Percentiles rank a stretch among this genome's conserved stretches.
phyloP scores from a whole-genome alignment of 2,329 filamentous ascomycete genomes.

The Malbranchea zuffiana region DNA sequence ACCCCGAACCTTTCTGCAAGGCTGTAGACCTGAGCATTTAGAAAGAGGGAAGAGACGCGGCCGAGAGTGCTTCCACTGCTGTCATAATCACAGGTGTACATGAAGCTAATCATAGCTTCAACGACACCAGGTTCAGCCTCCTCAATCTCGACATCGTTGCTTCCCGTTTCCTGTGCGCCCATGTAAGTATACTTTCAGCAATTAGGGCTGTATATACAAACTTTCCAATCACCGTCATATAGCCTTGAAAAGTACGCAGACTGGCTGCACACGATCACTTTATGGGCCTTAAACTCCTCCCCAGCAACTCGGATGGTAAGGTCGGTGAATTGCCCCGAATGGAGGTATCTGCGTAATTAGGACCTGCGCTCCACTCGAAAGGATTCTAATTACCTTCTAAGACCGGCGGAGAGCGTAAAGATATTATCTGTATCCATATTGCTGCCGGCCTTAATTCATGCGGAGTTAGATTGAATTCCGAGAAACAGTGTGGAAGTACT shows the following conservation, averaged over 20 bases:
- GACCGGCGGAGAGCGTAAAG: too few relatives aligned
- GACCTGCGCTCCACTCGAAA: too few relatives aligned
- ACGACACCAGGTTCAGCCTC: conserved; percentile 10
- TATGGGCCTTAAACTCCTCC: conserved; percentile 1
- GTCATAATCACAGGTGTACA: conserved; percentile 11
- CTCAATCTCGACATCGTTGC: conserved; percentile 9
- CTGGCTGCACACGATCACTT: not conserved
- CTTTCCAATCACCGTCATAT: not conserved
- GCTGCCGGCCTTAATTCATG: too few relatives aligned
- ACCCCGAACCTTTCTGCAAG: conserved; percentile 20
- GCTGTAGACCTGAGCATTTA: conserved; percentile 19
- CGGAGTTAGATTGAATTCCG: too few relatives aligned
- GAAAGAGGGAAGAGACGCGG: conserved; percentile 16
- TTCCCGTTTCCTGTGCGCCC: conserved; percentile 7
- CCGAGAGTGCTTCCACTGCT: conserved; percentile 38
- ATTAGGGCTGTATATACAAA: too few relatives aligned
- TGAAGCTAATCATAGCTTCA: conserved; percentile 12
- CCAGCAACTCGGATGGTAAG: conserved; percentile 3
- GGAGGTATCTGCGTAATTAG: not conserved
- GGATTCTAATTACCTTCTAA: too few relatives aligned
- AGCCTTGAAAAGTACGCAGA: not conserved
- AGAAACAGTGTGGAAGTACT: too few relatives aligned
- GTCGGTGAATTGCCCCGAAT: conserved; percentile 1
- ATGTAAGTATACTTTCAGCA: too few relatives aligned
- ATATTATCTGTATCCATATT: too few relatives aligned